phyloP scores from a whole-genome alignment of 2,329 filamentous ascomycete species.

The Fusarium ramigenum region DNA sequence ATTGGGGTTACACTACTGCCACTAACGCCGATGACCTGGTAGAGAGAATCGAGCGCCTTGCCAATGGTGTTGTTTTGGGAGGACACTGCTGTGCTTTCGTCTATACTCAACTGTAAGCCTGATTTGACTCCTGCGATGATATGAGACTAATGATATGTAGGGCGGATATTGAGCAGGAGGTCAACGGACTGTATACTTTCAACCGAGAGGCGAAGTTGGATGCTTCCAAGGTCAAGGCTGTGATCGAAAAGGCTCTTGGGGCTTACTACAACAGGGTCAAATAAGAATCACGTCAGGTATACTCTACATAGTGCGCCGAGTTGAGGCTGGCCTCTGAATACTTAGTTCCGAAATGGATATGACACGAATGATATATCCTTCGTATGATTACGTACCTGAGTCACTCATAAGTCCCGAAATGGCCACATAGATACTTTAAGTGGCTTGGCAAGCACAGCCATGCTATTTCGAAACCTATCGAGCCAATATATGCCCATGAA shows the following conservation, averaged over 20 bases:
- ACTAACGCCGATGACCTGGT: conserved; percentile 67
- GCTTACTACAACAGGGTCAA: conserved; percentile 54
- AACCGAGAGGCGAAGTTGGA: conserved; percentile 70
- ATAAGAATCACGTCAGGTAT: not conserved
- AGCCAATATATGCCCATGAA: not conserved
- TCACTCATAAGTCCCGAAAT: accelerated
- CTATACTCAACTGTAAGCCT: conserved; percentile 70
- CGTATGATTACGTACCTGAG: not conserved
- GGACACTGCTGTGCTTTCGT: conserved; percentile 71
- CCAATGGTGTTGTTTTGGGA: conserved; percentile 65
- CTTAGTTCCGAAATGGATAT: not conserved
- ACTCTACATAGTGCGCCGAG: not conserved
- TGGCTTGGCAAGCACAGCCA: accelerated
- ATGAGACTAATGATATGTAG: conserved; percentile 41
- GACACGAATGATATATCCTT: not conserved
- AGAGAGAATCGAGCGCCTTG: conserved; percentile 64
- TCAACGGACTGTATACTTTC: conserved; percentile 72
- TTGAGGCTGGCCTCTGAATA: not conserved
- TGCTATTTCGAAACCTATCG: not conserved
- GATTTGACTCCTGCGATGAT: not conserved
- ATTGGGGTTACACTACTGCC: conserved; percentile 77
- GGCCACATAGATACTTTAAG: accelerated
- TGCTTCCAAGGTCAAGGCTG: conserved; percentile 62
- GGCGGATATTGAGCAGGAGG: conserved; percentile 72
- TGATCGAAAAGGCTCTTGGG: conserved; percentile 63